These are phyloP conservation scores for Trichopus zeylanicus DNA, from an alignment of 116 monocot species.

Conservation along the genomic window DNA sequence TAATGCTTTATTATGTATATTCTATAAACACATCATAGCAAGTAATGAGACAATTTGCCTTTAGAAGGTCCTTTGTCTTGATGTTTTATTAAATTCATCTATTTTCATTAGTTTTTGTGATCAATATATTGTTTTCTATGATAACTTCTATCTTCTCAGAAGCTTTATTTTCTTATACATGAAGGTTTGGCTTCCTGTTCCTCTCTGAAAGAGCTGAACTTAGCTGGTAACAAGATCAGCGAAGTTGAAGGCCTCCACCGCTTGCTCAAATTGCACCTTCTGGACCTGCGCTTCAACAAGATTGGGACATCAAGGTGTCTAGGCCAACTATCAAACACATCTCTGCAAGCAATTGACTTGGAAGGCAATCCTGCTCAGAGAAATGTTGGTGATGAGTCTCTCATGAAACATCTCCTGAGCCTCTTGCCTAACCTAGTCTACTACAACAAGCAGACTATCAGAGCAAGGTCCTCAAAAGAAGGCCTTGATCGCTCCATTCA, in stretches of 20 bases:
- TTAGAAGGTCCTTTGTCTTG: too few relatives aligned
- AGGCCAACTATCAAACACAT: slow-evolving; percentile 70
- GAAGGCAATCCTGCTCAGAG: slow-evolving; percentile 74
- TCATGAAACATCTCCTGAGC: slow-evolving; percentile 57
- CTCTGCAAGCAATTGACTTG: slow-evolving; percentile 58
- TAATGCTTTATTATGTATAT: too few relatives aligned
- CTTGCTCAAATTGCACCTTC: slow-evolving; percentile 56
- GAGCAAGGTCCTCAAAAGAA: slow-evolving; percentile 41
- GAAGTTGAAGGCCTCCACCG: slow-evolving; percentile 92
- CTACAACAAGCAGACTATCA: slow-evolving; percentile 57
- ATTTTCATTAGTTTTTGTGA: slow-evolving; percentile 3
- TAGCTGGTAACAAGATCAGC: slow-evolving; percentile 84
- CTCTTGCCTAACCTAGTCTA: slow-evolving; percentile 58
- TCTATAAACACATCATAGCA: too few relatives aligned
- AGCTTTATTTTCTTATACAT: slow-evolving; percentile 1
- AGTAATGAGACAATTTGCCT: too few relatives aligned
- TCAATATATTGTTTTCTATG: too few relatives aligned
- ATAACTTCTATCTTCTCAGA: not conserved
- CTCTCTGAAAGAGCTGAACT: slow-evolving; percentile 71
- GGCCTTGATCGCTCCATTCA: slow-evolving; percentile 21
- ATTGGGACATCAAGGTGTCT: slow-evolving; percentile 69
- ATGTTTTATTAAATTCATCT: too few relatives aligned
- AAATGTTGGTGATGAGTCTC: slow-evolving; percentile 77
- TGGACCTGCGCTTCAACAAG: slow-evolving; percentile 67
- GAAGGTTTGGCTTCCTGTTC: slow-evolving; percentile 72